Evolutionary conservation across 2,329 filamentous ascomycete genomes (phyloP).

Genomic region (Scedosporium boydii): DNA sequence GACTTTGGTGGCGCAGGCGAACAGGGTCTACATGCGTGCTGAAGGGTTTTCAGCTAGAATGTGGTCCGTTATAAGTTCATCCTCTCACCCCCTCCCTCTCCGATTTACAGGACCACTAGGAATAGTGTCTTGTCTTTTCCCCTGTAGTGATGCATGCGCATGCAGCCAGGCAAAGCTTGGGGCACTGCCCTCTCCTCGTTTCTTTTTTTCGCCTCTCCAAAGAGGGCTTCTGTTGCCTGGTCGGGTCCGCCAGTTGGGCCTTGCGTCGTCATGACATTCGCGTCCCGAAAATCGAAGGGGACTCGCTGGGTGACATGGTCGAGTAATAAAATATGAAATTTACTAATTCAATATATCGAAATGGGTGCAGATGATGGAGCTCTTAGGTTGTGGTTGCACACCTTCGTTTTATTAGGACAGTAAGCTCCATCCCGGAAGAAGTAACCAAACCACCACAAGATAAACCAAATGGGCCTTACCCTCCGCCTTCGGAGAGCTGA

Average conservation of each 20-base stretch:
- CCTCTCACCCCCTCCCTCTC: background rate
- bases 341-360: background rate
- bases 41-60: constrained; percentile 1
- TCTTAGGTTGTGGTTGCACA: background rate
- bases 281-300: background rate
- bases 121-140: background rate
- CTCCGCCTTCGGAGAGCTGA: background rate
- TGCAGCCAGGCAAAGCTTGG: background rate
- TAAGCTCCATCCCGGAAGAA: background rate
- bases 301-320: background rate
- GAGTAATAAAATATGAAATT: background rate
- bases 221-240: background rate
- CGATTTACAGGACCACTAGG: background rate
- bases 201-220: background rate
- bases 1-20: background rate
- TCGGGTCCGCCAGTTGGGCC: background rate
- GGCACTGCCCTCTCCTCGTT: background rate
- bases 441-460: background rate
- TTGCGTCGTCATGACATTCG: constrained; percentile 1
- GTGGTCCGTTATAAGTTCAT: background rate
- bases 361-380: background rate
- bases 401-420: background rate
- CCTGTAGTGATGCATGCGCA: background rate
- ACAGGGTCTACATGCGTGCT: background rate
- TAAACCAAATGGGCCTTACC: background rate